A percentile compares a stretch with the other conserved stretches of the same genome.
Evolutionary conservation across 331 rosid genomes (phyloP).

Genomic region (Rosa hybrid): DNA sequence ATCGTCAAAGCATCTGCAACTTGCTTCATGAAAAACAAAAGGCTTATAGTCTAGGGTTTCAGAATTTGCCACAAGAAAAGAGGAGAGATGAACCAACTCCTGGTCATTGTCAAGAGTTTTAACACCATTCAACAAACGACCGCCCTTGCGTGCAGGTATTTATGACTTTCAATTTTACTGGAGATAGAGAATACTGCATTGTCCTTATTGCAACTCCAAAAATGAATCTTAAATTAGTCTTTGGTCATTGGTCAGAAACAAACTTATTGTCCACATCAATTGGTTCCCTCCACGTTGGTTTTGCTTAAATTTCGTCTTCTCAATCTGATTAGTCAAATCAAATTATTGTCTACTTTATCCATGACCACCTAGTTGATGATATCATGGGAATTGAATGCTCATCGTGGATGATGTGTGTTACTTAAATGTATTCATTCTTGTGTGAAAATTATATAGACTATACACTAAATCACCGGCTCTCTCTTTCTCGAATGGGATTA

Average conservation of each 20-base stretch:
- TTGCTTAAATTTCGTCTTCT: conserved; percentile 11
- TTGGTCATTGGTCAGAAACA: conserved; percentile 8
- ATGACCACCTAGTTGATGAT: neutral
- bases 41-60: no score
- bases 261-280: neutral
- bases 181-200: conserved; percentile 28
- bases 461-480: neutral
- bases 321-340: neutral
- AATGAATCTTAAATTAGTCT: neutral
- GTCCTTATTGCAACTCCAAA: conserved; percentile 19
- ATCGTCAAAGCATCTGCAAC: no score
- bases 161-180: neutral
- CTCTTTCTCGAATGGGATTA: no score
- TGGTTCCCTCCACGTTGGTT: conserved; percentile 5
- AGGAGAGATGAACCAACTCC: no score
- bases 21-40: no score
- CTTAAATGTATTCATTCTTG: neutral
- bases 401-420: neutral
- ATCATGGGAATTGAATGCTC: neutral
- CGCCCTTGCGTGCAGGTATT: neutral
- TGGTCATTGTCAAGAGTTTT: neutral
- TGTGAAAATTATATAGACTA: neutral
- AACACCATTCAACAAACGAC: neutral
- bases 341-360: neutral
- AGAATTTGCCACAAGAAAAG: no score